Conservation (phyloP, 2,329 filamentous ascomycete genomes). For the Epichloe sp. region DNA sequence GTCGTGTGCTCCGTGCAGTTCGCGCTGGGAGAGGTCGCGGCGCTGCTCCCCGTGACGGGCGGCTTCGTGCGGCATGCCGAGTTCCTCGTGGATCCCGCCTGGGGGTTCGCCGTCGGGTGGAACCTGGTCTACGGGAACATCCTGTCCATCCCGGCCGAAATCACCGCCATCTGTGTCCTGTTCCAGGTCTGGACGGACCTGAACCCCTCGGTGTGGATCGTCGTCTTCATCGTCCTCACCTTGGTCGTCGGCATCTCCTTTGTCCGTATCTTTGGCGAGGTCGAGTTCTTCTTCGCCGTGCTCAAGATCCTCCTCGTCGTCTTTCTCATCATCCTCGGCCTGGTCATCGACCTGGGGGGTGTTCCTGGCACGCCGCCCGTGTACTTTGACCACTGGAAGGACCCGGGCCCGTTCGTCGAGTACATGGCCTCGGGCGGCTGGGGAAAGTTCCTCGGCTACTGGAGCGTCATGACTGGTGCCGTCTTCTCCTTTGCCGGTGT, state of each 20-base stretch:
- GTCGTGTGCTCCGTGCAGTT: constrained; percentile 45
- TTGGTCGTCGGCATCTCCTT: constrained; percentile 45
- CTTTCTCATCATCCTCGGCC: constrained; percentile 46
- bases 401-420: constrained; percentile 55
- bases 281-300: constrained; percentile 38
- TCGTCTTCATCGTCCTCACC: constrained; percentile 34
- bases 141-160: constrained; percentile 44
- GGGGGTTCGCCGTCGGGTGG: constrained; percentile 41
- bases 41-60: constrained; percentile 48
- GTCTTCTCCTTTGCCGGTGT: constrained; percentile 59
- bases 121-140: constrained; percentile 43
- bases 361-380: constrained; percentile 42
- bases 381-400: constrained; percentile 57
- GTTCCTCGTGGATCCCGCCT: constrained; percentile 47
- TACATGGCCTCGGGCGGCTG: constrained; percentile 44
- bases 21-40: constrained; percentile 46
- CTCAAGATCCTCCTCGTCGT: constrained; percentile 49
- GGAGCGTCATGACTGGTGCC: constrained; percentile 47
- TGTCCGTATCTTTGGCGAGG: constrained; percentile 46
- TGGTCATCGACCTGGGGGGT: constrained; percentile 51
- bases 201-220: constrained; percentile 36
- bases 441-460: constrained; percentile 55
- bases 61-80: constrained; percentile 48
- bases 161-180: constrained; percentile 48
- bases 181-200: constrained; percentile 52